phyloP scores from a whole-genome alignment of 202 grass and related monocot genomes.

The Panicum virgatum region DNA sequence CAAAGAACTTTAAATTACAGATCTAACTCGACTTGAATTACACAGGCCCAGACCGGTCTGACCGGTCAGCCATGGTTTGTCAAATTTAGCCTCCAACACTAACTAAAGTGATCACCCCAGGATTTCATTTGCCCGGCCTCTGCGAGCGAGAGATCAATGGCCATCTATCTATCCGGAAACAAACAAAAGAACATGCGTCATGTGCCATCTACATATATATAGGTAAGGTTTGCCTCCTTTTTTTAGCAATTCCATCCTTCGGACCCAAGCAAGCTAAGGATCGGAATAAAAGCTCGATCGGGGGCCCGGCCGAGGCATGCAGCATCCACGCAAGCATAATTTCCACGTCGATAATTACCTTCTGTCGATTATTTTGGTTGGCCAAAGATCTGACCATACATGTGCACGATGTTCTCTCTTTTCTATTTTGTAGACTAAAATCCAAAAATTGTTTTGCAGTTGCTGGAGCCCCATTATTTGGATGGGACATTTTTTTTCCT shows the following conservation, averaged over 20 bases:
- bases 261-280: constrained; percentile 27
- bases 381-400: not conserved
- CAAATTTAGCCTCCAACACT: too few species aligned
- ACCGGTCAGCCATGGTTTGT: too few species aligned
- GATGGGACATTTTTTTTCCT: not conserved
- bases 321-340: not conserved
- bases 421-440: not conserved
- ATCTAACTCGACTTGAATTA: too few species aligned
- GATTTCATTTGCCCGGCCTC: too few species aligned
- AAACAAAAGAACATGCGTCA: constrained; percentile 29
- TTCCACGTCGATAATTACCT: not conserved
- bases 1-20: too few species aligned
- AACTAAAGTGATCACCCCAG: too few species aligned
- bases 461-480: not conserved
- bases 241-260: constrained; percentile 27
- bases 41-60: too few species aligned
- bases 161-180: not conserved
- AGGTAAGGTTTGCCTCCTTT: not conserved
- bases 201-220: too few species aligned
- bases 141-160: too few species aligned
- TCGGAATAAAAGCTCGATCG: not conserved
- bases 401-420: not conserved
- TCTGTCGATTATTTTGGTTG: not conserved
- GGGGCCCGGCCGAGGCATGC: not conserved
- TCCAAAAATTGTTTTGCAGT: constrained; percentile 15